Evolutionary conservation across 768 basidiomycete genomes (phyloP).

Genomic region (Royoungia palumana): DNA sequence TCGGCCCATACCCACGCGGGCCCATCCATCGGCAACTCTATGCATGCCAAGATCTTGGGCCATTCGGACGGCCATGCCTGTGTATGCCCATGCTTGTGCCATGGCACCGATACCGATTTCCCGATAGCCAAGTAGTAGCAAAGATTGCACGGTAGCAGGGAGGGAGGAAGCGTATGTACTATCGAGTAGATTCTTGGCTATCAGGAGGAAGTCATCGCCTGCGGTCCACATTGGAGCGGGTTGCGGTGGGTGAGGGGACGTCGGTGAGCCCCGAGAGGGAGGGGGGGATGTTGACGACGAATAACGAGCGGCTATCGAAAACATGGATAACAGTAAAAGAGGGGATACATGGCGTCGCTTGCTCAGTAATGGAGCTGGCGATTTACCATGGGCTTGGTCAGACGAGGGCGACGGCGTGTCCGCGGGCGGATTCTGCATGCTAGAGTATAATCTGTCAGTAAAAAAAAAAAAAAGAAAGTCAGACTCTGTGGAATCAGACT

Average conservation of each 20-base stretch:
- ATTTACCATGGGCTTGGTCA: conserved; percentile 16
- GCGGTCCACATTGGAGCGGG: conserved; percentile 73
- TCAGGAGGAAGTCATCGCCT: conserved; percentile 67
- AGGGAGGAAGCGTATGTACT: conserved; percentile 66
- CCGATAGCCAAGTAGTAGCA: conserved; percentile 78
- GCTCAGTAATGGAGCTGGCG: conserved; percentile 37
- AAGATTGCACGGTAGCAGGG: conserved; percentile 71
- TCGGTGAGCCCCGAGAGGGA: conserved; percentile 26
- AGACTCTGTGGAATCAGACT: conserved; percentile 4
- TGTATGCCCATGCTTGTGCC: conserved; percentile 84
- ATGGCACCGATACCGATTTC: conserved; percentile 88
- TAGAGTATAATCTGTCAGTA: conserved; percentile 1
- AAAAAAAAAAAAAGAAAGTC: no score
- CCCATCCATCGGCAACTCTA: conserved; percentile 77
- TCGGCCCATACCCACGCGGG: conserved; percentile 49
- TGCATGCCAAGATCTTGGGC: conserved; percentile 87
- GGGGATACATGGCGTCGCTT: conserved; percentile 51
- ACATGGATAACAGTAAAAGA: conserved; percentile 79
- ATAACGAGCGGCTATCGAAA: conserved; percentile 77
- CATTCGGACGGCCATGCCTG: conserved; percentile 90
- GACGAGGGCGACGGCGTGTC: conserved; percentile 34
- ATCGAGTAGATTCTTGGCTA: conserved; percentile 66
- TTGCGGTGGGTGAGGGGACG: conserved; percentile 40
- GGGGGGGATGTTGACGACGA: conserved; percentile 30
- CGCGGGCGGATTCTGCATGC: conserved; percentile 24